phyloP scores from a whole-genome alignment of 1,139 yeast genomes.

The Lipomyces yarrowii region DNA sequence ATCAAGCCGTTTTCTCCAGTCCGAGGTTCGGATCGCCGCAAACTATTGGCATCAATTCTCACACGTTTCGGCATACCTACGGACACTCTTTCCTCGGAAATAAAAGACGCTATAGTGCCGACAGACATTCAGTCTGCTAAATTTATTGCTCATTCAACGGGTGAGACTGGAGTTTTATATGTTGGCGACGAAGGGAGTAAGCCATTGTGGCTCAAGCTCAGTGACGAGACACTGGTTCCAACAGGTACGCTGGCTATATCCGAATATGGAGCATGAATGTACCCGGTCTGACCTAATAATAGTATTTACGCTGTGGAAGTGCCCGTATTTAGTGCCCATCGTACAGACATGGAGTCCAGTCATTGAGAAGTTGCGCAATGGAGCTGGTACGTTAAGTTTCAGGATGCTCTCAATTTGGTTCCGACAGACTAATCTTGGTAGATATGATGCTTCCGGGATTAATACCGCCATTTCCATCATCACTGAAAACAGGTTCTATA shows the following conservation, averaged over 20 bases:
- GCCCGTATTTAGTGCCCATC: conserved; percentile 65
- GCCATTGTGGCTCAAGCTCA: conserved; percentile 70
- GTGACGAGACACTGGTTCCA: conserved; percentile 47
- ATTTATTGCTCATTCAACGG: conserved; percentile 56
- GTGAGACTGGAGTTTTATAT: conserved; percentile 63
- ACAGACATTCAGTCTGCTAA: conserved; percentile 64
- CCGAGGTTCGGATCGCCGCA: conserved; percentile 79
- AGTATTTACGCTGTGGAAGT: conserved; percentile 69
- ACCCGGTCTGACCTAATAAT: background rate
- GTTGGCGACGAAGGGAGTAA: conserved; percentile 56
- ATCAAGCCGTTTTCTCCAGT: conserved; percentile 76
- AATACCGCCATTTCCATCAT: conserved; percentile 69
- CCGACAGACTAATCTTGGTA: background rate
- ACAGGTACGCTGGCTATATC: conserved; percentile 16
- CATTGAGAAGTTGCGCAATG: conserved; percentile 61
- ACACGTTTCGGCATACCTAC: conserved; percentile 52
- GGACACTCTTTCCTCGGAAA: conserved; percentile 50
- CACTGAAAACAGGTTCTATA: conserved; percentile 52
- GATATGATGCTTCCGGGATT: conserved; percentile 92
- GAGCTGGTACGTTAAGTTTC: conserved; percentile 52
- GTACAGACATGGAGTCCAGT: conserved; percentile 76
- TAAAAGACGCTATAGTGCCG: conserved; percentile 59
- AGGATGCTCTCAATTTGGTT: background rate
- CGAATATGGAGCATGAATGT: background rate
- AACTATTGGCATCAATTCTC: conserved; percentile 55